Evolutionary conservation across 495 filamentous ascomycete species (phyloP), one percentile per base, ranked within the genome.

Genomic region (Clohesyomyces aquaticus): DNA sequence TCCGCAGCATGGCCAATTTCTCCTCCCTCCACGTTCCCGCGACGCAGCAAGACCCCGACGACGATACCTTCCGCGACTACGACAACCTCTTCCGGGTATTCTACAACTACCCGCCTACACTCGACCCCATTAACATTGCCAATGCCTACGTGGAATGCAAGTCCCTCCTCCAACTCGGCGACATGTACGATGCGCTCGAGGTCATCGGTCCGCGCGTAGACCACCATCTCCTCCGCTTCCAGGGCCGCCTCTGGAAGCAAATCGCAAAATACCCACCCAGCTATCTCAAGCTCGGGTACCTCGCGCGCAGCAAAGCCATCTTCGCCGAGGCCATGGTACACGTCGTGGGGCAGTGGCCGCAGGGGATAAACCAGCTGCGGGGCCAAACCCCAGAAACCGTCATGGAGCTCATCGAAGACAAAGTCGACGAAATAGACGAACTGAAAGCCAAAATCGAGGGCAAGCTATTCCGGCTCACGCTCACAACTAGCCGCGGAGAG

Each of bases 141-240:
- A 87, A 90, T 66, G 89, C 91, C 18, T 97, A 97, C 74, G 84
- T 91, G 27, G 89, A 96, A 73, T 96, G 91, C 82, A 94, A 96
- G 75, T 85, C 88, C 10, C 85, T 96, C 6, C 83, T 96, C 32
- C 83, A 82, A 18, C 79, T 96, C 35, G 92, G 90, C 8, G 92
- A 96, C 72, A 89, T 93, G 80, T 96, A 96, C 77, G 92, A 97
- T 74, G 91, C 92, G 2, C 81, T 96, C 9, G 79, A 86, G 19
- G 90, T 96, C 16, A 90, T 96, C 16, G 92, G 92, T 0, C 89
- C 90, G 0, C 84, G 92, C n/a, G 87, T 96, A 10, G 91, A 97
- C 70, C 91, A 97, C 77, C 91, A 97, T 73, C 78, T 97, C 2
- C 79, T 97, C 1, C 91, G 92, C 58, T 97, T 96, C 75, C 90